Evolutionary conservation across 2,329 filamentous ascomycete species (phyloP), one percentile per base, ranked within the genome.

Genomic region (Ramichloridium luteum): DNA sequence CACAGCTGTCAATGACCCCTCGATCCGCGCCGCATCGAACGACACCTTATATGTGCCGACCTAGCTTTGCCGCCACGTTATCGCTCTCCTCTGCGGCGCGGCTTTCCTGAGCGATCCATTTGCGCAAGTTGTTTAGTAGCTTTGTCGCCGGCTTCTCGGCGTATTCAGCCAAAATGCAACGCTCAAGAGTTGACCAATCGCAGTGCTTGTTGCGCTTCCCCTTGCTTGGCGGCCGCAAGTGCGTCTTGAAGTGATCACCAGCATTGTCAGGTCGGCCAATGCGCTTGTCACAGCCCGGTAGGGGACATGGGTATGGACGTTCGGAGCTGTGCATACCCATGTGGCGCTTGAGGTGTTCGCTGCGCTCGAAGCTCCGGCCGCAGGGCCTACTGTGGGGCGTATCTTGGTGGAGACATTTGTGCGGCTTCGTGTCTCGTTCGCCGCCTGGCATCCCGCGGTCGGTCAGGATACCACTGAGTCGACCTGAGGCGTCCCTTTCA

Each of bases 91-190:
- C 18, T n/a, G n/a, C n/a, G n/a, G n/a, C n/a, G n/a, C n/a, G n/a
- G n/a, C n/a, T n/a, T n/a, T 36, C 26, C 5, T 18, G 17, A 11
- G 15, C 17, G 25, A 17, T 13, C 33, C 37, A 39, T 20, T 35
- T 38, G 3, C 34, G 13, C 31, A 45, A 17, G 23, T 35, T 37
- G 9, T 27, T 31, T 9, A 45, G 28, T 6, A 45, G 20, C 34
- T 43, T 45, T 3, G 15, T 30, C 6, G 40, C 33, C 13, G 26
- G 30, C 34, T 96, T 88, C 1, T 93, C 86, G 5, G 96, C 90
- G 15, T 96, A 96, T 55, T 72, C 94, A 2, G 88, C 86, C 6
- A 94, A 93, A 58, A 75, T 94, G 53, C 8, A n/a, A 5, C 13
- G 9, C 18, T 40, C 35, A 4, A 45, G 18, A 4, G 16, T 16